A percentile compares a stretch with the other conserved stretches of the same genome.
phyloP scores from a whole-genome alignment of 208 protist genomes.

The Vickermania spadyakhi region DNA sequence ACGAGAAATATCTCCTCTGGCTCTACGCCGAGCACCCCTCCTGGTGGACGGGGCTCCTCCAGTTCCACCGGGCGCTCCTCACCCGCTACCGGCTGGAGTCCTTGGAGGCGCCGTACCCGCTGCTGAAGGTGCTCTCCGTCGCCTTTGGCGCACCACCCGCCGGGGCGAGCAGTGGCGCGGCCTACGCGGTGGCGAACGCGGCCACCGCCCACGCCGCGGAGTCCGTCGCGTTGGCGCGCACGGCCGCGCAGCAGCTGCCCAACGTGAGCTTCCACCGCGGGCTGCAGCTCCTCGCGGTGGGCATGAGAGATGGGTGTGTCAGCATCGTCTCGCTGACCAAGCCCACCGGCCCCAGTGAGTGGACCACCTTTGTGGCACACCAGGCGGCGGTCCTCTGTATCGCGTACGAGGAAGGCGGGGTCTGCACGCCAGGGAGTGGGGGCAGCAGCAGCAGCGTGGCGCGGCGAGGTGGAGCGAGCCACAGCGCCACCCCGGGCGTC shows the following conservation, averaged over 20 bases:
- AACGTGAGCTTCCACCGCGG: constrained; percentile 70
- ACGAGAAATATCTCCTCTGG: constrained; percentile 10
- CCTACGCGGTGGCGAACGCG: too few species aligned
- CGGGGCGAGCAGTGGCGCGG: background rate
- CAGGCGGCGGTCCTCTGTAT: constrained; percentile 36
- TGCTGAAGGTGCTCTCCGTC: background rate
- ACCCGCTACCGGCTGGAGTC: background rate
- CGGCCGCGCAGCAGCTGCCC: constrained; percentile 29
- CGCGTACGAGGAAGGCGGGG: too few species aligned
- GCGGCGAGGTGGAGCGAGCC: too few species aligned
- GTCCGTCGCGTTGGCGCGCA: constrained; percentile 32
- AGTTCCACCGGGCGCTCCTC: constrained; percentile 14
- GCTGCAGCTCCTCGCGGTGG: constrained; percentile 58
- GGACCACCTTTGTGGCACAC: constrained; percentile 14
- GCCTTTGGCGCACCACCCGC: background rate
- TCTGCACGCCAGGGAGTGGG: too few species aligned
- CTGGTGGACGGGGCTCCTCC: constrained; percentile 15
- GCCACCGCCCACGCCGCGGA: constrained; percentile 12
- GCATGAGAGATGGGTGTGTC: constrained; percentile 42
- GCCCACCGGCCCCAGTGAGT: background rate
- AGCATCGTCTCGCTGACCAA: constrained; percentile 63
- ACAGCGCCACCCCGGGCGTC: too few species aligned
- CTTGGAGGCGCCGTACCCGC: background rate
- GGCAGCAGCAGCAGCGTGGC: too few species aligned
- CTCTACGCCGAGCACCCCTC: constrained; percentile 10